Evolutionary conservation across 2,329 filamentous ascomycete species (phyloP), one percentile per base, ranked within the genome.

Genomic region (Aspergillus sp.): DNA sequence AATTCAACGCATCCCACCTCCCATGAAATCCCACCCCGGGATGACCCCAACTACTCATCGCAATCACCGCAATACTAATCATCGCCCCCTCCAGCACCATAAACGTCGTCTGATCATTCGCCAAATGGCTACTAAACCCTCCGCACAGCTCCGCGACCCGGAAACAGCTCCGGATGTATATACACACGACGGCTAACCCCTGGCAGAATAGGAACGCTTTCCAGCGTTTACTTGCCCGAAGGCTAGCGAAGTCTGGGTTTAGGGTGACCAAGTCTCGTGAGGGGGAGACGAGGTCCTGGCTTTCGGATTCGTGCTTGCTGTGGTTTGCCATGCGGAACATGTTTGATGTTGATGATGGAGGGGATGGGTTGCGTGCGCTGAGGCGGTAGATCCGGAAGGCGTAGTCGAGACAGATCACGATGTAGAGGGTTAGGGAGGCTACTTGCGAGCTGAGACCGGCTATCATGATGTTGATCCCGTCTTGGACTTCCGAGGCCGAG

Each of bases 41-140:
- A 32, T 50, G 47, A 1, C 47, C 47, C 47, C 47, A 50, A 3
- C 25, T 50, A 30, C 47, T 51, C 54, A 57, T 47, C 4, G 42
- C 17, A 30, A 57, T 57, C 5, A 57, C 54, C 3, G 65, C 64
- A 23, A 68, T 63, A 1, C 59, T 19, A 21, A 85, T 81, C 80
- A 84, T 83, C 3, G 77, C 75, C 19, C 82, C 81, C 64, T 85
- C 83, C 3, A 85, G 70, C 5, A 79, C 70, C 66, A 84, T 80
- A 66, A 84, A 83, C 17, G 78, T 74, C 2, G 70, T 59, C 68
- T 84, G 76, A 41, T 83, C 70, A 65, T 81, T 78, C 71, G 82
- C 83, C 41, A 83, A 64, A 21, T 72, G 61, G 61, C 76, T 78
- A 11, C 71, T 63, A 73, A 81, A 83, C 8, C 81, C 81, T n/a